Evolutionary conservation across 164 flowering plant species (phyloP).

Genomic region (Malania oleifera): DNA sequence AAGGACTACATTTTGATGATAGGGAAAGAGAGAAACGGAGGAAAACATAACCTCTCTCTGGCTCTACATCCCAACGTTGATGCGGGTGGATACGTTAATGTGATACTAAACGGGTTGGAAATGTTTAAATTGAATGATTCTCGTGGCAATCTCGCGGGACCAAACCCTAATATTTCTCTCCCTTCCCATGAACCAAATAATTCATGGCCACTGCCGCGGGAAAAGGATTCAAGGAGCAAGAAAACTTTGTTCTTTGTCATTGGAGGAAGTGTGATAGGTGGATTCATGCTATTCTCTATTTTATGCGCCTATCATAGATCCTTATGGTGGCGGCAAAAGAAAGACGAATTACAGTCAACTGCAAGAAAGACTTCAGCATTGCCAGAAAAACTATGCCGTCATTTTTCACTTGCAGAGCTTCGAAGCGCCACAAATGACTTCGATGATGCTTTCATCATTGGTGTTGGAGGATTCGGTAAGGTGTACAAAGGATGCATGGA

Average conservation of each 20-base stretch:
- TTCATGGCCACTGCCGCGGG: too few relatives aligned
- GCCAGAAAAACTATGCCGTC: conserved; percentile 18
- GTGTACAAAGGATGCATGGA: conserved; percentile 13
- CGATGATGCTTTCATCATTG: conserved; percentile 22
- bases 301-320: too few relatives aligned
- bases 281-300: too few relatives aligned
- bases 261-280: too few relatives aligned
- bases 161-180: too few relatives aligned
- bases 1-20: conserved; percentile 20
- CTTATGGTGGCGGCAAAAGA: too few relatives aligned
- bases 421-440: conserved; percentile 22
- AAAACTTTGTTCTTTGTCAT: too few relatives aligned
- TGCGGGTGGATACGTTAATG: not conserved
- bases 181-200: too few relatives aligned
- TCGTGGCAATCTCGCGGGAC: conserved; percentile 1
- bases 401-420: conserved; percentile 19
- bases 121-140: not conserved
- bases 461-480: conserved; percentile 21
- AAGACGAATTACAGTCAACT: too few relatives aligned
- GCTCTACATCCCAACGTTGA: not conserved
- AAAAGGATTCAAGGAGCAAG: too few relatives aligned
- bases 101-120: conserved; percentile 9
- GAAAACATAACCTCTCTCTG: not conserved
- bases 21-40: not conserved
- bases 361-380: too few relatives aligned